phyloP scores from a whole-genome alignment of 345 rosid genomes.

The Adansonia digitata region DNA sequence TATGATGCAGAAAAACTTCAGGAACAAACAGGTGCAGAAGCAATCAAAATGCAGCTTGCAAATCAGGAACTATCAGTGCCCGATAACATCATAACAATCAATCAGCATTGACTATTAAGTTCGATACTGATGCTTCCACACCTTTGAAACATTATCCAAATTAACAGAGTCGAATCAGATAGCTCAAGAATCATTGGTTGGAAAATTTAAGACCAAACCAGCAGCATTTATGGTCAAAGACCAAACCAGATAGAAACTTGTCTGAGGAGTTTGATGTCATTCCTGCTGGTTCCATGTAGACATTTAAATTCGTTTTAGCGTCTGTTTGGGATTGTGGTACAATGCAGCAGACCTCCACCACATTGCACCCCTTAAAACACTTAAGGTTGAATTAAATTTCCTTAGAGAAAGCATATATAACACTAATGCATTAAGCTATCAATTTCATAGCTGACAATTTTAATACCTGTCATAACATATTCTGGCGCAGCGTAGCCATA shows the following conservation, averaged over 20 bases:
- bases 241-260: neutral
- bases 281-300: neutral
- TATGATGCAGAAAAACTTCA: neutral
- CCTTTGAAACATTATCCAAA: neutral
- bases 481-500: conserved; percentile 89
- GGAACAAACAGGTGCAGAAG: neutral
- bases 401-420: neutral
- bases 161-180: neutral
- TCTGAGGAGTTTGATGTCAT: neutral
- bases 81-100: neutral
- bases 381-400: conserved; percentile 4
- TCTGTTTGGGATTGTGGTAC: neutral
- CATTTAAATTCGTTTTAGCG: neutral
- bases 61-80: neutral
- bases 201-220: neutral
- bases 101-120: neutral
- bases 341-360: neutral
- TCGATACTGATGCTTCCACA: neutral
- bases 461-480: conserved; percentile 69
- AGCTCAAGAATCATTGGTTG: neutral
- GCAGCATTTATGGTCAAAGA: neutral
- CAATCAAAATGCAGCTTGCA: neutral
- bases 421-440: neutral
- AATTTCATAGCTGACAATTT: neutral
- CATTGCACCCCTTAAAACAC: neutral